These are phyloP conservation scores for Phytophthora cryptogea DNA, from an alignment of 352 stramenopile genomes.

Conservation along the genomic window DNA sequence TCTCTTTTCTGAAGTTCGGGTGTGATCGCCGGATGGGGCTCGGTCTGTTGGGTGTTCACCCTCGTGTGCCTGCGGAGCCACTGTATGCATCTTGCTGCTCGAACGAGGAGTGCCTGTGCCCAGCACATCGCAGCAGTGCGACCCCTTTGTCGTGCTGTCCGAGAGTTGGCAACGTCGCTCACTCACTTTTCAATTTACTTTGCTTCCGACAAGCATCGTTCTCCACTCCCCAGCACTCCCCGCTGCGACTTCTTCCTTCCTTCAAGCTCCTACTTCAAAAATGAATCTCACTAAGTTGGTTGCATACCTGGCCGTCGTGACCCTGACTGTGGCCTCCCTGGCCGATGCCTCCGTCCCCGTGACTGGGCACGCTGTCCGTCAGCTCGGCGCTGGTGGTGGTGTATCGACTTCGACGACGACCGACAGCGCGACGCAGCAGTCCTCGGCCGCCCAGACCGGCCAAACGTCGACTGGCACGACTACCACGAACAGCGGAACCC, in stretches of 20 bases:
- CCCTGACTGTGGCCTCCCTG: constrained; percentile 21
- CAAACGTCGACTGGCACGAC: constrained; percentile 12
- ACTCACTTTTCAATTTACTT: constrained; percentile 39
- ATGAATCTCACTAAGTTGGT: constrained; percentile 39
- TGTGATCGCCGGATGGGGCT: constrained; percentile 22
- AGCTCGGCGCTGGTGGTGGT: constrained; percentile 26
- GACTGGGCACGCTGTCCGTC: constrained; percentile 16
- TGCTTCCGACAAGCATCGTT: constrained; percentile 31
- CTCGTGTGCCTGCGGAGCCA: constrained; percentile 17
- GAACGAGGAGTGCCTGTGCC: constrained; percentile 14
- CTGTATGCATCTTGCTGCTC: constrained; percentile 25
- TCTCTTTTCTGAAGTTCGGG: constrained; percentile 20
- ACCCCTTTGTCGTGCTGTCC: constrained; percentile 16
- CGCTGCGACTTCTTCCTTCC: constrained; percentile 10
- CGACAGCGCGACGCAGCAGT: constrained; percentile 10
- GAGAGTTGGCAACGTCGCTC: not conserved
- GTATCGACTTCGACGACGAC: constrained; percentile 25
- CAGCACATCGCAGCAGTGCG: constrained; percentile 5
- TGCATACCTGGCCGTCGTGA: constrained; percentile 33
- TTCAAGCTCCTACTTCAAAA: constrained; percentile 12
- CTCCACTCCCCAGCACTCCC: constrained; percentile 10
- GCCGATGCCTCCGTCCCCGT: constrained; percentile 23
- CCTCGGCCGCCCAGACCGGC: constrained; percentile 14
- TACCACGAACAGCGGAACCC: not conserved
- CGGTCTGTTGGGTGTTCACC: constrained; percentile 31